Percentiles rank a stretch among this genome's conserved stretches.
phyloP scores from a whole-genome alignment of 2,329 filamentous ascomycete species.

The Elsinoe batatas region DNA sequence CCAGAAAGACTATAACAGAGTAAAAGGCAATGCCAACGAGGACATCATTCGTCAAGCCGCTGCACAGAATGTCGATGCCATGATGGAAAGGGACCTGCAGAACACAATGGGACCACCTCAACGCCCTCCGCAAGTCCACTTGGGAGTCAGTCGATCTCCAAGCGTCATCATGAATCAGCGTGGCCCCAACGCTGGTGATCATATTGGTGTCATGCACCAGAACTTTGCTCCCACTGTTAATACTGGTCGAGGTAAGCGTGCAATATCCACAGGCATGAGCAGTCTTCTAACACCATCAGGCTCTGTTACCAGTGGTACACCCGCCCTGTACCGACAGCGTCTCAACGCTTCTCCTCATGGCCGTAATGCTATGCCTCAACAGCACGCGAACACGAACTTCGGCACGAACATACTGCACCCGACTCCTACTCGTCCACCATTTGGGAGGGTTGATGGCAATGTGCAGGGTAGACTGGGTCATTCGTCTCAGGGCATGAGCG shows the following conservation, averaged over 20 bases:
- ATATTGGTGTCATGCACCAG: not conserved
- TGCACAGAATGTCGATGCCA: slow-evolving; percentile 41
- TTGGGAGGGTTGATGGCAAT: slow-evolving; percentile 23
- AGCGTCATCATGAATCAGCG: slow-evolving; percentile 5
- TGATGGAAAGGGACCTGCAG: slow-evolving; percentile 26
- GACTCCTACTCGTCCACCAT: slow-evolving; percentile 26
- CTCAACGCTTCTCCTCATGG: slow-evolving; percentile 22
- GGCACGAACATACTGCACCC: slow-evolving; percentile 19
- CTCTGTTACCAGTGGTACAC: slow-evolving; percentile 19
- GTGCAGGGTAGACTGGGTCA: slow-evolving; percentile 17
- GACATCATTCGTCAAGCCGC: slow-evolving; percentile 42
- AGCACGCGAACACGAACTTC: not conserved
- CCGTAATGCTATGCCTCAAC: slow-evolving; percentile 16
- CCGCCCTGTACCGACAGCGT: slow-evolving; percentile 22
- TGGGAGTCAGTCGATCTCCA: slow-evolving; percentile 4
- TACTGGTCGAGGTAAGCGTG: not conserved
- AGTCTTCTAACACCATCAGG: not conserved
- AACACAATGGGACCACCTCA: not conserved
- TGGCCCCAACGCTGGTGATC: not conserved
- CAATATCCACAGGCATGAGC: not conserved
- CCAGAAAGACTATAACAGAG: slow-evolving; percentile 37
- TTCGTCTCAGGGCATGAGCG: slow-evolving; percentile 24
- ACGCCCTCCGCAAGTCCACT: slow-evolving; percentile 1
- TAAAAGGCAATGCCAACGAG: slow-evolving; percentile 23
- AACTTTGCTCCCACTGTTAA: not conserved